phyloP scores from a whole-genome alignment of 805 yeast genomes.

The Nakazawaea siamensis region DNA sequence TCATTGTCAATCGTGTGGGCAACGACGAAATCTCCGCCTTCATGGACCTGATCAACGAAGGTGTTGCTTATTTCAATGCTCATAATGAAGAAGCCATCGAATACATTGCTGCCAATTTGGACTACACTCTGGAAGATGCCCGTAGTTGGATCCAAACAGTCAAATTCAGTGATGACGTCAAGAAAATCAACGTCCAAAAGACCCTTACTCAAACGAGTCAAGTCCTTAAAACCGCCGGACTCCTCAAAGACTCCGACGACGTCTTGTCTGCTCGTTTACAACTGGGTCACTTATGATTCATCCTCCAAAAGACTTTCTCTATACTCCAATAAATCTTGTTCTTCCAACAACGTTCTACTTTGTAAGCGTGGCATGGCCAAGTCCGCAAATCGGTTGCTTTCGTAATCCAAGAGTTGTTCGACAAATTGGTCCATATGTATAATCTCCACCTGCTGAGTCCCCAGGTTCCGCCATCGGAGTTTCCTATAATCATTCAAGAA shows the following conservation, averaged over 20 bases:
- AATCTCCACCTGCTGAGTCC: slow-evolving; percentile 29
- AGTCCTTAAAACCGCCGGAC: slow-evolving; percentile 59
- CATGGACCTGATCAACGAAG: slow-evolving; percentile 49
- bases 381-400: slow-evolving; percentile 57
- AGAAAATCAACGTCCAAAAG: slow-evolving; percentile 37
- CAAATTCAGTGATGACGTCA: slow-evolving; percentile 41
- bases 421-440: slow-evolving; percentile 67
- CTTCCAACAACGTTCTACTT: slow-evolving; percentile 31
- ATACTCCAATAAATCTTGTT: slow-evolving; percentile 30
- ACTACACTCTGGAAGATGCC: slow-evolving; percentile 73
- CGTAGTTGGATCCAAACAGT: slow-evolving; percentile 78
- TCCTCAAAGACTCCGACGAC: slow-evolving; percentile 20
- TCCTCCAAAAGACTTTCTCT: slow-evolving; percentile 28
- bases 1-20: slow-evolving; percentile 46
- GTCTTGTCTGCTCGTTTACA: slow-evolving; percentile 10
- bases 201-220: slow-evolving; percentile 49
- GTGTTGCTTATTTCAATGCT: slow-evolving; percentile 54
- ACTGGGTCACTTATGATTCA: slow-evolving; percentile 14
- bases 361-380: slow-evolving; percentile 61
- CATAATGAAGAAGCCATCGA: slow-evolving; percentile 59
- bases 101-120: slow-evolving; percentile 59
- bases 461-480: slow-evolving; percentile 38
- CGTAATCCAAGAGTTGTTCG: slow-evolving; percentile 42
- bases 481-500: slow-evolving; percentile 61
- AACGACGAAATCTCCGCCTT: slow-evolving; percentile 29